phyloP scores from a whole-genome alignment of 2,329 filamentous ascomycete species.

The Biscogniauxia sp. region DNA sequence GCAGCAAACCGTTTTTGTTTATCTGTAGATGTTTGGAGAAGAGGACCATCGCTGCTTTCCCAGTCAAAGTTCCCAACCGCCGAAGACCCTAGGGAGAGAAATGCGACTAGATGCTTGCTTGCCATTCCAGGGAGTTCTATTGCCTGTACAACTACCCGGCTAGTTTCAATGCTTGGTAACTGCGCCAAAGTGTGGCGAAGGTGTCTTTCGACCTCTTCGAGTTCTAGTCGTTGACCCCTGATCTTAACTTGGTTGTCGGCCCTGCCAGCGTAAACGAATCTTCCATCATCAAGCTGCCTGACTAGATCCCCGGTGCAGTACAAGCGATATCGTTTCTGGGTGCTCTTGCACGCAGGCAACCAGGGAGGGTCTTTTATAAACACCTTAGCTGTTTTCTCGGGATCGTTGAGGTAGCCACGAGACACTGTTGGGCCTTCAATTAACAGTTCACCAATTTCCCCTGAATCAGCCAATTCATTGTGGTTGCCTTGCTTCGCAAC shows the following conservation, averaged over 20 bases:
- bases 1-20: not conserved
- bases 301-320: slow-evolving; percentile 10
- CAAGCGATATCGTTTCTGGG: not conserved
- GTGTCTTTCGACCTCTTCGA: slow-evolving; percentile 5
- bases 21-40: not conserved
- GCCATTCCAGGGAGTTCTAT: not conserved
- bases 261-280: not conserved
- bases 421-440: slow-evolving; percentile 7
- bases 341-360: not conserved
- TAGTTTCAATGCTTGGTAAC: not conserved
- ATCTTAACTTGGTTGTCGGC: slow-evolving; percentile 7
- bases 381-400: slow-evolving; percentile 2
- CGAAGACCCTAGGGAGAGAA: not conserved
- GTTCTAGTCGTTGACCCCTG: slow-evolving; percentile 4
- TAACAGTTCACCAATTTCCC: slow-evolving; percentile 8
- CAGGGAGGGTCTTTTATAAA: slow-evolving; percentile 4
- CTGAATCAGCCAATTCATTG: not conserved
- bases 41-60: not conserved
- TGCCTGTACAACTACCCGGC: not conserved
- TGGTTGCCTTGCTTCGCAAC: slow-evolving; percentile 6
- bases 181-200: not conserved
- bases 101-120: slow-evolving; percentile 1
- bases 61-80: not conserved
- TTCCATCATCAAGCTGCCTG: slow-evolving; percentile 2
- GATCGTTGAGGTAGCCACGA: slow-evolving; percentile 6